Conservation (phyloP, 1,284 basidiomycete genomes). For the Leccinum fallax region DNA sequence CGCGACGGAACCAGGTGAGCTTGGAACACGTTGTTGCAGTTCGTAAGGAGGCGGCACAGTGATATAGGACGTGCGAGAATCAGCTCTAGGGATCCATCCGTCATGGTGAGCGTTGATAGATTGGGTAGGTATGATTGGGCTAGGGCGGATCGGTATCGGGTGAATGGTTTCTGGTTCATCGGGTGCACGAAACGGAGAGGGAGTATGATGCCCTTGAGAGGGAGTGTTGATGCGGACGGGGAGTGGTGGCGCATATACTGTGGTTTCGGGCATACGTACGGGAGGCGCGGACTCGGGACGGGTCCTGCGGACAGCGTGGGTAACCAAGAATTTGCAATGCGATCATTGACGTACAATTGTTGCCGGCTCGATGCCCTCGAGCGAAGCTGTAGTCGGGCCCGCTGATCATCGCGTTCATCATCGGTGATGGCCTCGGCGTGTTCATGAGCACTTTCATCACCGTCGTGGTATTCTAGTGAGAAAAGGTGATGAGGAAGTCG, state of each 20-base stretch:
- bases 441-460: constrained; percentile 16
- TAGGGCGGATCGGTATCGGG: constrained; percentile 39
- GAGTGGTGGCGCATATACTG: constrained; percentile 28
- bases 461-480: constrained; percentile 16
- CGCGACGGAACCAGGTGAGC: constrained; percentile 19
- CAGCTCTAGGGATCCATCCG: constrained; percentile 44
- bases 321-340: constrained; percentile 5
- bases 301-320: constrained; percentile 22
- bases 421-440: constrained; percentile 15
- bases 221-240: constrained; percentile 29
- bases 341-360: constrained; percentile 27
- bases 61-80: constrained; percentile 35
- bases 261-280: constrained; percentile 31
- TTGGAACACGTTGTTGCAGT: constrained; percentile 32
- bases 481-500: constrained; percentile 17
- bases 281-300: constrained; percentile 34
- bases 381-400: constrained; percentile 12
- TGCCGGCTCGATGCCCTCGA: constrained; percentile 20
- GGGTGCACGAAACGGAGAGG: constrained; percentile 21
- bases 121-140: constrained; percentile 12
- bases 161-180: constrained; percentile 32
- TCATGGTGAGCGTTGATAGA: constrained; percentile 35
- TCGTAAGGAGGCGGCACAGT: constrained; percentile 42
- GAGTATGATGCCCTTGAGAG: constrained; percentile 18
- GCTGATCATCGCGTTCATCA: constrained; percentile 28